A percentile compares a stretch with the other conserved stretches of the same genome.
phyloP scores from a whole-genome alignment of 495 filamentous ascomycete genomes.

The Hypoxylon trugodes region DNA sequence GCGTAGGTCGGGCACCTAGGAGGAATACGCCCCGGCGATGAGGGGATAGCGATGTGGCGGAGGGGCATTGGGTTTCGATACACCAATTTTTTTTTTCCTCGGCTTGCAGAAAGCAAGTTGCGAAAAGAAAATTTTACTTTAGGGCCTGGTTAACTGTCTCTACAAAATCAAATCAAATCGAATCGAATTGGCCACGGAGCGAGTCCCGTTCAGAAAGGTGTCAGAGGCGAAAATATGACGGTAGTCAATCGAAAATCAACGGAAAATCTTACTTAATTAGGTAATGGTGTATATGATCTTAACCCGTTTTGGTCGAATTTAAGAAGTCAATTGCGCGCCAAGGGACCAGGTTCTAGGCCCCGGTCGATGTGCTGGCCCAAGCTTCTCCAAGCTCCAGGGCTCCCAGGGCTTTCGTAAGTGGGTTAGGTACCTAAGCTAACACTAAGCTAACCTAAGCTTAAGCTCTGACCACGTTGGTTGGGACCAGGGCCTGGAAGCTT shows the following conservation, averaged over 20 bases:
- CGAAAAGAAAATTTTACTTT: not conserved
- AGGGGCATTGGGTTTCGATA: constrained; percentile 50
- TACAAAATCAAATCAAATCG: not conserved
- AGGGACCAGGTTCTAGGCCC: not conserved
- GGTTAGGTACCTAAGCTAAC: not conserved
- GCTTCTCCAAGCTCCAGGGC: not conserved
- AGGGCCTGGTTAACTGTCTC: not conserved
- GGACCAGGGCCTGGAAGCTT: not conserved
- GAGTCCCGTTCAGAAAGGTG: not conserved
- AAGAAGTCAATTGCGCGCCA: not conserved
- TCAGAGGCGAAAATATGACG: no score
- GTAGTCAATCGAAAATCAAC: not conserved
- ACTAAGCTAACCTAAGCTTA: constrained; percentile 7
- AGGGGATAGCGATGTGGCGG: constrained; percentile 75
- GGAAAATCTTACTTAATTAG: constrained; percentile 20
- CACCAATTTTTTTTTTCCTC: not conserved
- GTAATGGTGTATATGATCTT: constrained; percentile 9
- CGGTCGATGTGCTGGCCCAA: constrained; percentile 6
- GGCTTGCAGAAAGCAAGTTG: not conserved
- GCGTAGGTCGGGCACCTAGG: constrained; percentile 48
- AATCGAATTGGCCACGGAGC: not conserved
- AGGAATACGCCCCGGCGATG: constrained; percentile 52
- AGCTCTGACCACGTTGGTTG: constrained; percentile 26
- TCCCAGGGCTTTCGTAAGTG: not conserved
- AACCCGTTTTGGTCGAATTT: not conserved